Evolutionary conservation across 257 asterid genomes (phyloP), one percentile per base, ranked within the genome.

Genomic region (Petunia axillaris): DNA sequence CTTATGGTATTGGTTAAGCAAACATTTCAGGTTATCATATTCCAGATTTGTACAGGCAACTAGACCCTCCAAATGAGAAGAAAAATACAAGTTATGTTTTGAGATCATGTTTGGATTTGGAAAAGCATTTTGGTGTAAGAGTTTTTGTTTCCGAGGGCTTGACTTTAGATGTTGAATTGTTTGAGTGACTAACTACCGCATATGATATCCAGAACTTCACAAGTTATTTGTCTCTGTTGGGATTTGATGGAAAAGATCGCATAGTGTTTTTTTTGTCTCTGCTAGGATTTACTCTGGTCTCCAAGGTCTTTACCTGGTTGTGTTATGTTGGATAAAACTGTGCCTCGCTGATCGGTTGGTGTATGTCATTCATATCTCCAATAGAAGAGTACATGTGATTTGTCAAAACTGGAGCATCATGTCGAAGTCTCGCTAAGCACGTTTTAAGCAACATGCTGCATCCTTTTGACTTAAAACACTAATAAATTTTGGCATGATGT

Each of bases 31-130:
- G 44, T 38, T 15, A 11, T 64, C 71, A 38, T 38, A 64, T 64
- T 38, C 48, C 71, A 11, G 48, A 64, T 25, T 38, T 64, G 25
- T 48, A 64, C 16, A 64, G 71, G 38, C n/a, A 64, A 4, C 71
- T 25, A 39, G 48, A 64, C 46, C 71, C n/a, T 38, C 71, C 25
- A 64, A 64, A 64, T 64, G 48, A 64, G 71, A 38, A 11, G n/a
- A 64, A 64, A 64, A 46, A 11, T 16, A 38, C 48, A 38, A 64
- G 25, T 37, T 10, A 64, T 38, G 70, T 38, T 36, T 38, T 3
- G 38, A 64, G 38, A 64, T 64, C 71, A 64, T 64, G 46, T 37
- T 64, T 64, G 44, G 70, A 3, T 37, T 14, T 64, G 70, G 39
- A 62, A 62, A 35, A 62, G 37, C 46, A 64, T 10, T 64, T 64